Percentiles rank a stretch among this genome's conserved stretches.
These are phyloP conservation scores for Barnettozyma sp. DNA, from an alignment of 805 yeast species.

Conservation along the genomic window DNA sequence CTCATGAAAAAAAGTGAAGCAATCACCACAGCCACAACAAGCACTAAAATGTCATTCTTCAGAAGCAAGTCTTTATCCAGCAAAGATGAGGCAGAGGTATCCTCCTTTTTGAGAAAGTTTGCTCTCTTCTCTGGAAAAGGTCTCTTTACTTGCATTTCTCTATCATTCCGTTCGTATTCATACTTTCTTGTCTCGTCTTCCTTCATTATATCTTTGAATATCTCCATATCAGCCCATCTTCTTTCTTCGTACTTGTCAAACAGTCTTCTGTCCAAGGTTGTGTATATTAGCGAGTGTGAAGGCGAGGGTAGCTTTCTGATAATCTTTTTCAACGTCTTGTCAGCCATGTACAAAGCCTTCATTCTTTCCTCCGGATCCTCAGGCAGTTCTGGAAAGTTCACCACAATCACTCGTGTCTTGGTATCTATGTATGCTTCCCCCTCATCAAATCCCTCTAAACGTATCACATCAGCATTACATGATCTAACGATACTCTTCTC, in stretches of 20 bases:
- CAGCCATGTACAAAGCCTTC: slow-evolving; percentile 32
- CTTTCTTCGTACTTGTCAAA: slow-evolving; percentile 24
- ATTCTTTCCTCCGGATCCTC: slow-evolving; percentile 27
- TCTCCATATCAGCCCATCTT: slow-evolving; percentile 30
- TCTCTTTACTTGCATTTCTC: slow-evolving; percentile 27
- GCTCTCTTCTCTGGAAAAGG: slow-evolving; percentile 29
- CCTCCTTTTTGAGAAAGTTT: slow-evolving; percentile 26
- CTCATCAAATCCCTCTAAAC: slow-evolving; percentile 38
- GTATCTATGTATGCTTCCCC: slow-evolving; percentile 56
- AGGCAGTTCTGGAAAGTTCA: slow-evolving; percentile 50
- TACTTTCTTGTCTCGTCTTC: slow-evolving; percentile 38
- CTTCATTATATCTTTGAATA: slow-evolving; percentile 51
- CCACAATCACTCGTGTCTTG: slow-evolving; percentile 50
- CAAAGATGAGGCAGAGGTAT: slow-evolving; percentile 29
- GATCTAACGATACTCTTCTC: slow-evolving; percentile 36
- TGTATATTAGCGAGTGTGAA: slow-evolving; percentile 50
- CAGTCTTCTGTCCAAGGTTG: slow-evolving; percentile 32
- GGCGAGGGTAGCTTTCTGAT: slow-evolving; percentile 74
- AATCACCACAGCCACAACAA: slow-evolving; percentile 28
- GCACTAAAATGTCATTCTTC: slow-evolving; percentile 46
- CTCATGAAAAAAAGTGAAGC: slow-evolving; percentile 5
- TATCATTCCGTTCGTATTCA: slow-evolving; percentile 52
- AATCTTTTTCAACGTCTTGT: slow-evolving; percentile 40
- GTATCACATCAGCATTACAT: slow-evolving; percentile 46
- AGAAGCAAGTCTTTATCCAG: slow-evolving; percentile 40